Conservation (phyloP, 2,329 filamentous ascomycete species). For the Epichloe bromicola region DNA sequence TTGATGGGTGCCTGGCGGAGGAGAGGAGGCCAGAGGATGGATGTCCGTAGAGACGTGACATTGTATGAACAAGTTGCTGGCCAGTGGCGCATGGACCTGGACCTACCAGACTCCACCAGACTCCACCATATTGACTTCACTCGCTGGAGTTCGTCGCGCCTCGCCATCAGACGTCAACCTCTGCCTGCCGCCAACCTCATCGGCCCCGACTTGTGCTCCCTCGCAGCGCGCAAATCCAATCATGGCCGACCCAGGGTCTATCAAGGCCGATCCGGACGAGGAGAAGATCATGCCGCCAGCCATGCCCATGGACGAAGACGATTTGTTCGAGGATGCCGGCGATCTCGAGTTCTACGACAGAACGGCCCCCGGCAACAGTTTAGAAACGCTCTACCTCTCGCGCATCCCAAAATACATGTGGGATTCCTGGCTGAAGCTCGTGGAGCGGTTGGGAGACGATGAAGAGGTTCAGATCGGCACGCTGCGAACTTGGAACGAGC, state of each 20-base stretch:
- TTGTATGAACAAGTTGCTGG: too few species aligned
- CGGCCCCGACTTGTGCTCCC: background rate
- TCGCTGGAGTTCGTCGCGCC: too few species aligned
- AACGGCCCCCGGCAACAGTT: constrained; percentile 23
- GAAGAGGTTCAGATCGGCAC: constrained; percentile 73
- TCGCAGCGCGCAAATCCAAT: constrained; percentile 1
- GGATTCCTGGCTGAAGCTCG: constrained; percentile 53
- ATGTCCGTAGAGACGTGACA: too few species aligned
- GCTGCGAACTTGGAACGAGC: constrained; percentile 45
- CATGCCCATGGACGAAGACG: constrained; percentile 44
- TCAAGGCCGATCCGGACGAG: constrained; percentile 39
- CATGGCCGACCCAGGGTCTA: constrained; percentile 22
- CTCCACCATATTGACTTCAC: too few species aligned
- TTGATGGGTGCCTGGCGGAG: too few species aligned
- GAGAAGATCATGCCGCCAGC: constrained; percentile 24
- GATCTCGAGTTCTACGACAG: constrained; percentile 44
- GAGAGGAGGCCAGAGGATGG: too few species aligned
- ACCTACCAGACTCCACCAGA: too few species aligned
- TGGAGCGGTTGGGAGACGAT: constrained; percentile 56
- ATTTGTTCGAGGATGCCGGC: constrained; percentile 49
- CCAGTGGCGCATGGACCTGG: too few species aligned
- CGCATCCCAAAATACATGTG: constrained; percentile 70
- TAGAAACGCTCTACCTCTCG: constrained; percentile 52
- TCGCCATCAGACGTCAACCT: background rate
- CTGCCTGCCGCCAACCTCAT: background rate